Evolutionary conservation across 2,329 filamentous ascomycete genomes (phyloP), one percentile per base, ranked within the genome.

Genomic region (Nothomitra cinnamomea): DNA sequence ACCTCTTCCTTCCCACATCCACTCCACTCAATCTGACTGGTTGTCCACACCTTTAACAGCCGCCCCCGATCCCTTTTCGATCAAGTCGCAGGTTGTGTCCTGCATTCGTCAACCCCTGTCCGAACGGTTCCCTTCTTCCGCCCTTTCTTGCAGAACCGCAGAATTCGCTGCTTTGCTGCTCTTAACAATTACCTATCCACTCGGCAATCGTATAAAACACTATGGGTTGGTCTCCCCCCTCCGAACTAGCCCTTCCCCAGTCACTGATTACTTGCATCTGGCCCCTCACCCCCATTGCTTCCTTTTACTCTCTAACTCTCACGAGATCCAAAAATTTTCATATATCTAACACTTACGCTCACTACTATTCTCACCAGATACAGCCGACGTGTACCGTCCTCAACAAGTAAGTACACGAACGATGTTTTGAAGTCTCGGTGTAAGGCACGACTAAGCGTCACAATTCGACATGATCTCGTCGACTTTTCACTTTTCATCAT

Each of bases 371-470:
- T 51, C 36, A 43, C 56, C 60, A 63, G 60, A 59, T 59, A 60
- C 61, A 69, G 69, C 68, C 57, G 69, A 71, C 69, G 67, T 70
- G 54, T 71, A 71, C 64, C 69, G 69, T 57, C 69, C 69, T 58
- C 63, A 65, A 59, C 66, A 69, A 67, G 69, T 71, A 67, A 52
- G 50, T 52, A 25, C 50, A 24, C 19, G 13, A 19, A 19, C 5
- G 45, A 17, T 49, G 17, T 3, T 22, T 28, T 1, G 15, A 49
- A 17, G 25, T 35, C 45, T 49, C 45, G 45, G 45, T 24, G 15
- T 49, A 19, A 32, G 15, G 3, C 3, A 28, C 15, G 7, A 15
- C 32, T 19, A 35, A 15, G 21, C 45, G 52, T 63, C 51, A 55
- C 69, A 15, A 52, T 22, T 69, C 54, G 50, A 52, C 40, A 41